phyloP scores from a whole-genome alignment of 768 basidiomycete genomes.

The Pulveroboletus ravenelii region DNA sequence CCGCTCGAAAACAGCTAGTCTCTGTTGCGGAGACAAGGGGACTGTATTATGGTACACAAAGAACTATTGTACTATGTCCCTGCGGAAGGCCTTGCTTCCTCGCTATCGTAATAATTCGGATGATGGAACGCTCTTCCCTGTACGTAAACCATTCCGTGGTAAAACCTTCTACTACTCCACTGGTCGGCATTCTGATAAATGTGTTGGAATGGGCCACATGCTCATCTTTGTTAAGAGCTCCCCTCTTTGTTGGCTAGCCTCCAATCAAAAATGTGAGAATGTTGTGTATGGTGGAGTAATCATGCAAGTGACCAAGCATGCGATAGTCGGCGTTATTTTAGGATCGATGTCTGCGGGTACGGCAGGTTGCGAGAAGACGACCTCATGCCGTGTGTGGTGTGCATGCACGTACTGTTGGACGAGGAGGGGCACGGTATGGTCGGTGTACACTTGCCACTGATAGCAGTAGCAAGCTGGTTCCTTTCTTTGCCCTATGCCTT shows the following conservation, averaged over 20 bases:
- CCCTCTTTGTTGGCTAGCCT: too few species aligned
- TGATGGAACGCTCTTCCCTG: not conserved
- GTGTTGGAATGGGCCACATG: too few species aligned
- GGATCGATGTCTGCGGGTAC: not conserved
- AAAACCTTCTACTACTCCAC: not conserved
- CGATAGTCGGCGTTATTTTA: not conserved
- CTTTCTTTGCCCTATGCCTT: too few species aligned
- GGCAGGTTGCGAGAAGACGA: not conserved
- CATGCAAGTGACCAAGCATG: not conserved
- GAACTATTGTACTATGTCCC: not conserved
- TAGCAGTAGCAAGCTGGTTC: too few species aligned
- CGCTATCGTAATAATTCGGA: not conserved
- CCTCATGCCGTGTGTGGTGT: not conserved
- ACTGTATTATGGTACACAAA: not conserved
- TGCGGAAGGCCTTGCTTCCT: not conserved
- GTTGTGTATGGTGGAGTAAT: too few species aligned
- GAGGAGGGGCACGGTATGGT: too few species aligned
- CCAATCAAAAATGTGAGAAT: too few species aligned
- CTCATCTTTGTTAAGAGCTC: too few species aligned
- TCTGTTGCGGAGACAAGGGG: constrained; percentile 9
- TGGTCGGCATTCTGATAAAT: too few species aligned
- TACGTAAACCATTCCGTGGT: not conserved
- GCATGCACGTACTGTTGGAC: too few species aligned
- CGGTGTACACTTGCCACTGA: too few species aligned
- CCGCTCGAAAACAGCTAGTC: not conserved